Conservation (phyloP, 192 early-diverging fungal genomes). For the Jimgerdemannia lactiflua region DNA sequence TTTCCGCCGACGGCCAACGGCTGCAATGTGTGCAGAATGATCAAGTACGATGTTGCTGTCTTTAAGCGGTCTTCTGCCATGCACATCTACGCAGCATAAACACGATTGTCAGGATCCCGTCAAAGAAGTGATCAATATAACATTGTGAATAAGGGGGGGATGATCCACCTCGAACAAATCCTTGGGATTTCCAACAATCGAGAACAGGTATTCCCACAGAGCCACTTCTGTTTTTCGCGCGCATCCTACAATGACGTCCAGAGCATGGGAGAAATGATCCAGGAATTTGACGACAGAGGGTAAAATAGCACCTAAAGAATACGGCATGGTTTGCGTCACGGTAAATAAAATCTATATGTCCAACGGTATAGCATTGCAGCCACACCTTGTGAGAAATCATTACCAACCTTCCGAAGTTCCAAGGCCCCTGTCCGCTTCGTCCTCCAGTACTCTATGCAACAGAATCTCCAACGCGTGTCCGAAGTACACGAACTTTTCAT, state of each 20-base stretch:
- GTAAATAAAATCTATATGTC: background rate
- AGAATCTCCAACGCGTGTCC: conserved; percentile 91
- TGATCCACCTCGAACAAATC: conserved; percentile 74
- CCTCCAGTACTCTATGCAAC: conserved; percentile 83
- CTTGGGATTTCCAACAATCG: conserved; percentile 79
- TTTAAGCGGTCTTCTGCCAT: conserved; percentile 62
- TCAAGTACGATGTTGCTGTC: conserved; percentile 90
- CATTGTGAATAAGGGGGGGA: background rate
- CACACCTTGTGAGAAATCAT: background rate
- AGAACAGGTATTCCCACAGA: conserved; percentile 88
- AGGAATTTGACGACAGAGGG: conserved; percentile 73
- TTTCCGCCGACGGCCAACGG: conserved; percentile 60
- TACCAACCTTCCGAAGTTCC: conserved; percentile 23
- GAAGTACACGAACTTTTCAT: conserved; percentile 81
- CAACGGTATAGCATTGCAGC: background rate
- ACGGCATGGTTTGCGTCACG: background rate
- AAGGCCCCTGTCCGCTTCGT: conserved; percentile 57
- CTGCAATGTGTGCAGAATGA: conserved; percentile 91
- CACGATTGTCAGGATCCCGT: too few species aligned
- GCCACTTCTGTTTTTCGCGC: conserved; percentile 96
- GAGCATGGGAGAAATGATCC: conserved; percentile 70
- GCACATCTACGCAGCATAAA: conserved; percentile 51
- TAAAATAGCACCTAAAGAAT: conserved; percentile 52
- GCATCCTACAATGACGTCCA: conserved; percentile 92
- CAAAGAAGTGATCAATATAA: background rate